phyloP scores from a whole-genome alignment of 2,329 filamentous ascomycete genomes.

The Pseudocercospora pini-densiflorae region DNA sequence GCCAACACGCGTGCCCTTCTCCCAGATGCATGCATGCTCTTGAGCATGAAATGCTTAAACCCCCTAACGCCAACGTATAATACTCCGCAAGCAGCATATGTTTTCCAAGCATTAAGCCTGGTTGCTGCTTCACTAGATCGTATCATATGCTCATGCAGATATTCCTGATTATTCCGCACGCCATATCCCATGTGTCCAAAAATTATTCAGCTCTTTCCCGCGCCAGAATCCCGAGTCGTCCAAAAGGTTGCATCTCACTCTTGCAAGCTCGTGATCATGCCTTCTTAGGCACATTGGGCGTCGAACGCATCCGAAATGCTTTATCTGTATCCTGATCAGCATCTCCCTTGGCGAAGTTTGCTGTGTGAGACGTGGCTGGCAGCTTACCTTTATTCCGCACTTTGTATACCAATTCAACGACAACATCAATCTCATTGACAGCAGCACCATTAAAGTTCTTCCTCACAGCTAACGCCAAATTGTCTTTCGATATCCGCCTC shows the following conservation, averaged over 20 bases:
- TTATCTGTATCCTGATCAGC: conserved; percentile 44
- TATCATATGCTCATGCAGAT: neutral
- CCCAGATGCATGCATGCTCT: neutral
- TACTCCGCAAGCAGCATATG: neutral
- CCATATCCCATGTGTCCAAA: conserved; percentile 5
- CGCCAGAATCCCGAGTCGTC: neutral
- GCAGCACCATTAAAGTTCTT: conserved; percentile 84
- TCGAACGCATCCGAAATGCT: conserved; percentile 52
- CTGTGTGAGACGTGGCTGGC: neutral
- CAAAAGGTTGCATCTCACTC: neutral
- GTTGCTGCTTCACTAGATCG: neutral
- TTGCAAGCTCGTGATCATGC: neutral
- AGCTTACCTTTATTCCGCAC: conserved; percentile 62
- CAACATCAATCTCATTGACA: conserved; percentile 80
- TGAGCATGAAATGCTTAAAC: neutral
- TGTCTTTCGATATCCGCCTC: conserved; percentile 71
- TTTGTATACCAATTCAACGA: conserved; percentile 78
- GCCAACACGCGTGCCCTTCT: neutral
- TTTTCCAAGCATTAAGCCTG: neutral
- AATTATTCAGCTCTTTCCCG: neutral
- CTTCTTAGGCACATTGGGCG: conserved; percentile 38
- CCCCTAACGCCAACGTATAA: neutral
- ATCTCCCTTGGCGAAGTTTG: neutral
- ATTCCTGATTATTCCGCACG: neutral
- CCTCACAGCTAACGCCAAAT: conserved; percentile 71